phyloP scores from a whole-genome alignment of 441 rosid species.

The Brassica balearica region DNA sequence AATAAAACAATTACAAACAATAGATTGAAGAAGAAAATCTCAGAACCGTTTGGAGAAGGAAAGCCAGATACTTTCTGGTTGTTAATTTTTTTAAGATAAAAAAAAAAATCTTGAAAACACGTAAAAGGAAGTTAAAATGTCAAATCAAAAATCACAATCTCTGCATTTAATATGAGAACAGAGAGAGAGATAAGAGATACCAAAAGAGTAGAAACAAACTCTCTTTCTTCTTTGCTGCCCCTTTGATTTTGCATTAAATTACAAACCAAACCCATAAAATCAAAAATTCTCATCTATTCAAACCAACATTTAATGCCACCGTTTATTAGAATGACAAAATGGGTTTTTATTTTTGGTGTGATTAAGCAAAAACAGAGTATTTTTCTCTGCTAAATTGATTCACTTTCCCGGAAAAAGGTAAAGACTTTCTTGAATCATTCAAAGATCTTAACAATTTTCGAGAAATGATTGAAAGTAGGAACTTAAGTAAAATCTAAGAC shows the following conservation, averaged over 20 bases:
- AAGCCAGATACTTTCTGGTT: constrained; percentile 16
- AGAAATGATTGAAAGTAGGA: background rate
- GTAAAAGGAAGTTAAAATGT: constrained; percentile 45
- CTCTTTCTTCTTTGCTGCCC: constrained; percentile 52
- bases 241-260: constrained; percentile 51
- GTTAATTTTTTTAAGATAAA: background rate
- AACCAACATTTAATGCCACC: constrained; percentile 36
- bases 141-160: constrained; percentile 40
- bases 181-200: constrained; percentile 35
- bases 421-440: constrained; percentile 21
- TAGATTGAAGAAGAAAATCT: background rate
- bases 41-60: constrained; percentile 27
- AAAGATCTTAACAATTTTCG: constrained; percentile 6
- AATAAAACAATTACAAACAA: background rate
- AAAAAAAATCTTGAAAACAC: constrained; percentile 7
- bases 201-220: constrained; percentile 28
- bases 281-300: constrained; percentile 28
- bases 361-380: constrained; percentile 14
- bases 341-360: background rate
- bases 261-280: constrained; percentile 37
- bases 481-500: background rate
- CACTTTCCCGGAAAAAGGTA: constrained; percentile 24
- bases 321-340: background rate
- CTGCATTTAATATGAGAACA: constrained; percentile 51
- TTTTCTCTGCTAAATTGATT: background rate